Evolutionary conservation across 805 yeast species (phyloP).

Genomic region (Tetrapisispora iriomotensis): DNA sequence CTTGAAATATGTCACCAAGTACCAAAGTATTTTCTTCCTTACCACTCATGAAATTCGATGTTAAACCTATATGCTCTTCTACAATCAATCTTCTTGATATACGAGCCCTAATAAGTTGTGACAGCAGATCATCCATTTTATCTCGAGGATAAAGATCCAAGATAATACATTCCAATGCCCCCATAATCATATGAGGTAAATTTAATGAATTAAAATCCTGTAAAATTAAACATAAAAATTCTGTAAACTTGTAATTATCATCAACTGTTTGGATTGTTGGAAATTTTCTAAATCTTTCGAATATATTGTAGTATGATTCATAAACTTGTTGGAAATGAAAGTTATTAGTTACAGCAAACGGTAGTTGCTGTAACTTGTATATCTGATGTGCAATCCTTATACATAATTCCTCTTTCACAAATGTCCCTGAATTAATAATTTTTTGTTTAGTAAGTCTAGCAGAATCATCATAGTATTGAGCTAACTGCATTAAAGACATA

Average conservation of each 20-base stretch:
- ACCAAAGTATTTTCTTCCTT: slow-evolving; percentile 35
- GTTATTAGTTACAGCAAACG: slow-evolving; percentile 76
- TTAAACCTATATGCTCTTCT: slow-evolving; percentile 80
- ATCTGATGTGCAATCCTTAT: slow-evolving; percentile 74
- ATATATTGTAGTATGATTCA: slow-evolving; percentile 80
- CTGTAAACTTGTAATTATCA: slow-evolving; percentile 69
- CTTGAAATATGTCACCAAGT: slow-evolving; percentile 74
- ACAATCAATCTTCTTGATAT: slow-evolving; percentile 83
- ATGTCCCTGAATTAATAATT: slow-evolving; percentile 74
- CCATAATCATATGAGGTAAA: slow-evolving; percentile 86
- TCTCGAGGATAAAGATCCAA: slow-evolving; percentile 46
- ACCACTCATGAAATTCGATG: slow-evolving; percentile 48
- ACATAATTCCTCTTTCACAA: slow-evolving; percentile 78
- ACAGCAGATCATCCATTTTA: slow-evolving; percentile 63
- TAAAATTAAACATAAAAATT: slow-evolving; percentile 49
- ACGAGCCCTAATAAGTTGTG: slow-evolving; percentile 71
- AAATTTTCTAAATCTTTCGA: slow-evolving; percentile 71
- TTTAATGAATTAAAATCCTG: slow-evolving; percentile 70
- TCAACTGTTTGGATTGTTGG: slow-evolving; percentile 57
- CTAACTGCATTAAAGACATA: slow-evolving; percentile 79
- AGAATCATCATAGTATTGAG: slow-evolving; percentile 67
- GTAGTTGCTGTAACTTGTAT: slow-evolving; percentile 68
- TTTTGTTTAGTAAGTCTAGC: slow-evolving; percentile 61
- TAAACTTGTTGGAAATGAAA: slow-evolving; percentile 80
- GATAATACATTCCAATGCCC: slow-evolving; percentile 73